Conservation (phyloP, 1,284 basidiomycete species). For the Microstroma glucosiphilum region DNA sequence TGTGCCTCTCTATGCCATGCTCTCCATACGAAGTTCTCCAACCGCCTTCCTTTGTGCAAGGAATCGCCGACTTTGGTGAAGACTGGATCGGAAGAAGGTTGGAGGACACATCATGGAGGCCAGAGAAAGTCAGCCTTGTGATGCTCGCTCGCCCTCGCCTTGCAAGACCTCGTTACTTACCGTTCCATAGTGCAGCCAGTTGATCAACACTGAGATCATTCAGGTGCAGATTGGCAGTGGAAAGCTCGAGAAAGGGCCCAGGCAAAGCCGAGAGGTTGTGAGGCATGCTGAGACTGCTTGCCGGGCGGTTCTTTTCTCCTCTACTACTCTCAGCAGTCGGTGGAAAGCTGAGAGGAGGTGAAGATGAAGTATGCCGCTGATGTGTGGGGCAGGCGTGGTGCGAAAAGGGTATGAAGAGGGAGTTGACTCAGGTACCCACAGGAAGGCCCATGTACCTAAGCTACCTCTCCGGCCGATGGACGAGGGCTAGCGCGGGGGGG, state of each 20-base stretch:
- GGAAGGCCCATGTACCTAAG: too few relatives aligned
- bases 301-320: too few relatives aligned
- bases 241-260: constrained; percentile 37
- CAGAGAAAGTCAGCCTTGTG: not conserved
- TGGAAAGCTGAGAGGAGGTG: too few relatives aligned
- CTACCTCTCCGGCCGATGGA: too few relatives aligned
- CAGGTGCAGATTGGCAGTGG: constrained; percentile 33
- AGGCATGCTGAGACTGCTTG: constrained; percentile 18
- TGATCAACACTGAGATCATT: constrained; percentile 35
- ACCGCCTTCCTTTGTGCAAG: constrained; percentile 66
- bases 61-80: constrained; percentile 75
- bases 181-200: constrained; percentile 39
- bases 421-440: too few relatives aligned
- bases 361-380: too few relatives aligned
- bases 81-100: constrained; percentile 54
- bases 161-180: constrained; percentile 13
- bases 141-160: not conserved
- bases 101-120: not conserved
- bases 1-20: constrained; percentile 66
- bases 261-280: constrained; percentile 49
- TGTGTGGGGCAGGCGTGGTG: too few relatives aligned
- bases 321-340: too few relatives aligned
- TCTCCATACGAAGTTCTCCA: constrained; percentile 80
- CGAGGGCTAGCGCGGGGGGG: too few relatives aligned
- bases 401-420: too few relatives aligned